Conservation (phyloP, 257 asterid genomes). For the Hygrophila difformis region DNA sequence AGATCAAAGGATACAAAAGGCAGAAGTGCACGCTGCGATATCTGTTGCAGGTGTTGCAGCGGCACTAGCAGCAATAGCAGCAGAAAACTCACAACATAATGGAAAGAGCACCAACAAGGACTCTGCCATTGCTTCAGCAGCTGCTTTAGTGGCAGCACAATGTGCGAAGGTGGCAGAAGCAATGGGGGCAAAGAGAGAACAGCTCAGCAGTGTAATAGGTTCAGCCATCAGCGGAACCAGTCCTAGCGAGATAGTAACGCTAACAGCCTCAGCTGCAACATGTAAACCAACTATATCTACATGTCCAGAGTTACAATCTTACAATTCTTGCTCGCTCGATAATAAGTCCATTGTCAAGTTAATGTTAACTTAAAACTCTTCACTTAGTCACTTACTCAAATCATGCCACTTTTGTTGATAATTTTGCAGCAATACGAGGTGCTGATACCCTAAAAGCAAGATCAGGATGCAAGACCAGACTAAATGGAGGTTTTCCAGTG, state of each 20-base stretch:
- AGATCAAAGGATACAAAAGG: conserved; percentile 61
- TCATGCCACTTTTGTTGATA: neutral
- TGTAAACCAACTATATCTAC: conserved; percentile 32
- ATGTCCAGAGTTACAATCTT: neutral
- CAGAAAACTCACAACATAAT: conserved; percentile 40
- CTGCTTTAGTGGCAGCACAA: conserved; percentile 85
- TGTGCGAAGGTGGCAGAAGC: conserved; percentile 91
- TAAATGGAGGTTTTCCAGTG: conserved; percentile 58
- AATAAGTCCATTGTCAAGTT: neutral
- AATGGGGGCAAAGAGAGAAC: conserved; percentile 89
- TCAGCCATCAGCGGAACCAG: conserved; percentile 62
- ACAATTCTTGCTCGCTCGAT: neutral
- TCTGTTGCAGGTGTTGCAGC: conserved; percentile 96
- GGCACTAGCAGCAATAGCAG: conserved; percentile 81
- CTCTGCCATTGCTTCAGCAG: conserved; percentile 75
- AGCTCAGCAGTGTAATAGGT: conserved; percentile 50
- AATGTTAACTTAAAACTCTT: too few relatives aligned
- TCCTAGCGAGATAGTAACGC: conserved; percentile 54
- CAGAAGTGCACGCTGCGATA: conserved; percentile 86
- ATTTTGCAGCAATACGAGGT: conserved; percentile 68
- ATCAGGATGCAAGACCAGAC: conserved; percentile 44
- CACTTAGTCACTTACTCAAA: too few relatives aligned
- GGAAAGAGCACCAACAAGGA: conserved; percentile 30
- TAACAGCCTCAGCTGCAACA: conserved; percentile 80
- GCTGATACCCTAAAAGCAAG: conserved; percentile 74